phyloP scores from a whole-genome alignment of 768 basidiomycete species.

The Galerina sulciceps region DNA sequence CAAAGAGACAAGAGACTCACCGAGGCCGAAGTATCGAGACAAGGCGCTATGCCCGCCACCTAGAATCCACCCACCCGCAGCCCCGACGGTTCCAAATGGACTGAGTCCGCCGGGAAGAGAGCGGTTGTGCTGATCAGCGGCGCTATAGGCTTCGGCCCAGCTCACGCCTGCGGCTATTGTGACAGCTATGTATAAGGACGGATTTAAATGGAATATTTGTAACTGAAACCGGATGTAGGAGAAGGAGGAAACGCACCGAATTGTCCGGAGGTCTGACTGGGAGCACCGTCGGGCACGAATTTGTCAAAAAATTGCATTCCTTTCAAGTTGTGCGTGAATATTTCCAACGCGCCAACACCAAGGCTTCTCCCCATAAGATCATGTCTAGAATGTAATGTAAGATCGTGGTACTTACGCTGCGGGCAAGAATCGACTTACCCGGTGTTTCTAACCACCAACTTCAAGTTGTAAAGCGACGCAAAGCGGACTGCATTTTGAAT shows the following conservation, averaged over 20 bases:
- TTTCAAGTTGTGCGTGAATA: conserved; percentile 48
- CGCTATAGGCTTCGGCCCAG: conserved; percentile 39
- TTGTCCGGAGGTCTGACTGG: conserved; percentile 11
- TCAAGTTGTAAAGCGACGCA: conserved; percentile 34
- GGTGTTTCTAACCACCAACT: conserved; percentile 38
- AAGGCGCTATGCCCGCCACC: conserved; percentile 46
- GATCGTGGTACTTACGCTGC: no score
- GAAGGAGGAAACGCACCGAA: background rate
- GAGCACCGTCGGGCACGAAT: conserved; percentile 33
- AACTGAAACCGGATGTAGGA: background rate
- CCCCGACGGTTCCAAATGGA: conserved; percentile 39
- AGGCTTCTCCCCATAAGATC: conserved; percentile 43
- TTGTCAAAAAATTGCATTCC: conserved; percentile 33
- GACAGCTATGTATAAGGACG: conserved; percentile 21
- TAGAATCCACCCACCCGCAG: conserved; percentile 45
- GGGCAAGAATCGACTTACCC: conserved; percentile 14
- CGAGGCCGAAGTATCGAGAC: conserved; percentile 39
- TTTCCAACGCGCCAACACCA: conserved; percentile 37
- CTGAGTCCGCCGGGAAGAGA: conserved; percentile 43
- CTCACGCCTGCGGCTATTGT: conserved; percentile 39
- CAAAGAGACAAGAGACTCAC: conserved; percentile 18
- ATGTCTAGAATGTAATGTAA: conserved; percentile 20
- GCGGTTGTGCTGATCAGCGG: conserved; percentile 30
- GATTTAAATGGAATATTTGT: background rate
- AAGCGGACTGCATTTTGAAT: conserved; percentile 42